Evolutionary conservation across 768 basidiomycete species (phyloP), one percentile per base, ranked within the genome.

Genomic region (Boletus subcaerulescens): DNA sequence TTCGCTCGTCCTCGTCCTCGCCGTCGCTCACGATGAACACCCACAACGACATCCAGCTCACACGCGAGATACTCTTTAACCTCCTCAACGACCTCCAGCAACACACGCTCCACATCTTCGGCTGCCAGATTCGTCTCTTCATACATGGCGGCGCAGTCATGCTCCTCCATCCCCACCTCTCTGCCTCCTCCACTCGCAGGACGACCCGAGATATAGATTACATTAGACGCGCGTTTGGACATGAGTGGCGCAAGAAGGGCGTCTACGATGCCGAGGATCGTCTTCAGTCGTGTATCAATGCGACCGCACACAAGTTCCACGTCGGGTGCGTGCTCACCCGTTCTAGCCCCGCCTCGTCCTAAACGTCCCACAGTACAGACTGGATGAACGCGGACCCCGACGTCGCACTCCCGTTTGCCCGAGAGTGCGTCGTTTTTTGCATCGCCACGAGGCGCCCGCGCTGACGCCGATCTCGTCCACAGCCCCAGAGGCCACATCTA

Each of bases 361-460:
- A 20, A 61, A 29, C 24, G 4, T 4, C 46, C 20, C 9, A 13
- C 32, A 70, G 69, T 1, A 57, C 68, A 48, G 87, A 89, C 65
- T 89, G 87, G 87, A 87, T 89, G 87, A 89, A 89, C 52, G 79
- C 82, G 5, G 83, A 87, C 58, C 83, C 87, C 0, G 87, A 89
- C 58, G 76, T 87, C 14, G 84, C 87, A 3, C 73, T 89, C 45
- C 87, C 87, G 15, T 79, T 84, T 78, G 80, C 82, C 18, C 66
- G 71, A 55, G 82, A 85, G 83, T 87, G 62, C 69, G 85, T 65
- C 45, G 26, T 22, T 18, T 46, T 49, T 46, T 38, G 24, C 26
- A 36, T 29, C 1, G 24, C 41, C 48, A 53, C 56, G 50, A 45
- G 45, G 41, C 39, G 6, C 29, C 45, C 60, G 46, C 31, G 52